phyloP scores from a whole-genome alignment of 2,329 filamentous ascomycete genomes.

The Mycosphaerella sp. region DNA sequence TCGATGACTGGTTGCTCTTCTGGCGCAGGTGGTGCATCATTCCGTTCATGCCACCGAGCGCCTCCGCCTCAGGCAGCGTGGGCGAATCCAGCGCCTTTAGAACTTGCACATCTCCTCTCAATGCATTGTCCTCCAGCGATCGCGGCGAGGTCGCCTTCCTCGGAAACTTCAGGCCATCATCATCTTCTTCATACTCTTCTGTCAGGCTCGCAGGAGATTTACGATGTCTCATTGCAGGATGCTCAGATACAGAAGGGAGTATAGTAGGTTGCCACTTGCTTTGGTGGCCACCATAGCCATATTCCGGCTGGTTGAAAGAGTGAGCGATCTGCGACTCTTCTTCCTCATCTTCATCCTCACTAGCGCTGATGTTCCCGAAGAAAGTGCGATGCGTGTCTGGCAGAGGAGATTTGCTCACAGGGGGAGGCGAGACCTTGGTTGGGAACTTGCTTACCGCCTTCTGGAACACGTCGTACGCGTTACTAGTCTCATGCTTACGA shows the following conservation, averaged over 20 bases:
- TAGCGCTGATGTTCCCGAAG: constrained; percentile 36
- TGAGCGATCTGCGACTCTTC: constrained; percentile 17
- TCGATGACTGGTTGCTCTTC: constrained; percentile 73
- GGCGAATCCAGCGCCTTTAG: constrained; percentile 59
- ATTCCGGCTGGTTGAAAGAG: constrained; percentile 22
- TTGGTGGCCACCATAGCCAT: constrained; percentile 23
- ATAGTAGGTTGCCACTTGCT: constrained; percentile 31
- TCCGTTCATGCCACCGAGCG: constrained; percentile 55
- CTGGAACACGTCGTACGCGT: constrained; percentile 43
- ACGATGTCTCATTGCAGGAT: constrained; percentile 30
- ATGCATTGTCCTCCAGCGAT: constrained; percentile 8
- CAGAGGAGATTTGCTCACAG: constrained; percentile 16
- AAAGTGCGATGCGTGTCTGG: constrained; percentile 36
- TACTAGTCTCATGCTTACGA: constrained; percentile 29
- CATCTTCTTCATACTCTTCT: constrained; percentile 30
- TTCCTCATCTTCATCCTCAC: constrained; percentile 38
- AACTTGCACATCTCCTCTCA: constrained; percentile 13
- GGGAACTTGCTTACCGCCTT: constrained; percentile 40
- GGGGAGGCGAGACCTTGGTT: constrained; percentile 12
- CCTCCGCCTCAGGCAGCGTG: constrained; percentile 56
- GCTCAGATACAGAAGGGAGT: constrained; percentile 33
- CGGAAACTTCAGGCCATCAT: constrained; percentile 14
- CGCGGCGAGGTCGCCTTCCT: constrained; percentile 15
- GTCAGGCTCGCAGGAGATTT: constrained; percentile 24
- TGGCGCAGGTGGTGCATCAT: constrained; percentile 65